Conservation (phyloP, 192 early-diverging fungal species). For the Coemansia sp. region DNA sequence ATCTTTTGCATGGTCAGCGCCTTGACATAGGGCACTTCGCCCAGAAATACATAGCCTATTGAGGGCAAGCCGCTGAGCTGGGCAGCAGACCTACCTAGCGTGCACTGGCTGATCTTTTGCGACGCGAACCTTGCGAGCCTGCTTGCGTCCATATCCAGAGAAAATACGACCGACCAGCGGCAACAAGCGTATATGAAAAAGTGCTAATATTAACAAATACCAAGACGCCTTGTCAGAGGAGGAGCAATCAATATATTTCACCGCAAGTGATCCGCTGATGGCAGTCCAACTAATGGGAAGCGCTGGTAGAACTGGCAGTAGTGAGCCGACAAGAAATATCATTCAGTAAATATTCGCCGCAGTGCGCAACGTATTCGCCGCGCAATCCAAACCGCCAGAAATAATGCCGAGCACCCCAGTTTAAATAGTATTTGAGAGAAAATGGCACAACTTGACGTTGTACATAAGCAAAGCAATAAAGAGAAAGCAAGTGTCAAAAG, state of each 20-base stretch:
- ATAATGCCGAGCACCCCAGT: too few relatives aligned
- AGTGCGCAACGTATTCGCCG: not conserved
- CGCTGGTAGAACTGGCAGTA: not conserved
- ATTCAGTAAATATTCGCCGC: too few relatives aligned
- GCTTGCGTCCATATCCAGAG: not conserved
- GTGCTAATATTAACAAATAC: too few relatives aligned
- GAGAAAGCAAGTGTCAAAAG: not conserved
- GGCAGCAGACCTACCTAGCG: slow-evolving; percentile 17
- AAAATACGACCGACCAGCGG: not conserved
- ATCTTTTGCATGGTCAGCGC: slow-evolving; percentile 60
- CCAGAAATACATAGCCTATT: slow-evolving; percentile 48
- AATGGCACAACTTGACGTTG: not conserved
- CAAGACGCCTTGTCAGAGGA: too few relatives aligned
- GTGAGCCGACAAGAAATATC: not conserved
- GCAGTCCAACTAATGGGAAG: slow-evolving; percentile 12
- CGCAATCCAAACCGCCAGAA: not conserved
- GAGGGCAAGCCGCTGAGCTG: slow-evolving; percentile 32
- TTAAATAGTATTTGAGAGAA: not conserved
- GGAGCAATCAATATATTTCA: too few relatives aligned
- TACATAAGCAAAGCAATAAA: not conserved
- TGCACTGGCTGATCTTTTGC: slow-evolving; percentile 14
- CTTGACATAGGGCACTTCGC: slow-evolving; percentile 52
- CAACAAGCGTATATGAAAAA: not conserved
- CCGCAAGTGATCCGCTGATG: too few relatives aligned
- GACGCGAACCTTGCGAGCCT: slow-evolving; percentile 9